Evolutionary conservation across 345 rosid species (phyloP), one percentile per base, ranked within the genome.

Genomic region (Aethionema arabicum): DNA sequence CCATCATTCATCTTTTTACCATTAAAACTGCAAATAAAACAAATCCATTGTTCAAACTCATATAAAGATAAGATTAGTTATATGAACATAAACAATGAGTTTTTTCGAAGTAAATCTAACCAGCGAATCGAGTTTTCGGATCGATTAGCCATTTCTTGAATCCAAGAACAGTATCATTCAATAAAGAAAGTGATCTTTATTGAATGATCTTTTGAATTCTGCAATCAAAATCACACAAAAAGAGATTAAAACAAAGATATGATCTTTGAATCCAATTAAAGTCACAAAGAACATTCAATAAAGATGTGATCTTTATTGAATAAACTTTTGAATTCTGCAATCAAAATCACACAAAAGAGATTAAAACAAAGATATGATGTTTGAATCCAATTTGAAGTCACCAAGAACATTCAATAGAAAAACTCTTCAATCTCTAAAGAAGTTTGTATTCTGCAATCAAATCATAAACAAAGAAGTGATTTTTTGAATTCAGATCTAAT

Each of bases 1-100:
- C 79, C 76, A 61, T 86, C 95, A 61, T 69, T 86, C 47, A 83
- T 61, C 60, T 85, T 88, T 76, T 65, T 86, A 65, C 72, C 66
- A 72, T 56, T 69, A 32, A 48, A 41, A 62, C 93, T 92, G 93
- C 83, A 79, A 65, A 63, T 36, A 56, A 59, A 47, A 3, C 8
- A 47, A 29, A 37, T 40, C 2, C 2, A 40, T n/a, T 29, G 52
- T 6, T 33, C 55, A 37, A 37, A 51, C 27, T 9, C 32, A 40
- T 3, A 16, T 40, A 10, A 10, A 32, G 45, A 0, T 69, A 33
- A 37, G 45, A 69, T 21, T 38, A 69, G 10, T 10, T 46, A 52
- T 52, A 56, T 35, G 12, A 50, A 9, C 47, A 6, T 9, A 35
- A 63, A 15, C 40, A 49, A 63, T 41, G 47, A 63, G 39, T 13